Evolutionary conservation across 1,284 basidiomycete species (phyloP).

Genomic region (Moesziomyces parantarcticus): DNA sequence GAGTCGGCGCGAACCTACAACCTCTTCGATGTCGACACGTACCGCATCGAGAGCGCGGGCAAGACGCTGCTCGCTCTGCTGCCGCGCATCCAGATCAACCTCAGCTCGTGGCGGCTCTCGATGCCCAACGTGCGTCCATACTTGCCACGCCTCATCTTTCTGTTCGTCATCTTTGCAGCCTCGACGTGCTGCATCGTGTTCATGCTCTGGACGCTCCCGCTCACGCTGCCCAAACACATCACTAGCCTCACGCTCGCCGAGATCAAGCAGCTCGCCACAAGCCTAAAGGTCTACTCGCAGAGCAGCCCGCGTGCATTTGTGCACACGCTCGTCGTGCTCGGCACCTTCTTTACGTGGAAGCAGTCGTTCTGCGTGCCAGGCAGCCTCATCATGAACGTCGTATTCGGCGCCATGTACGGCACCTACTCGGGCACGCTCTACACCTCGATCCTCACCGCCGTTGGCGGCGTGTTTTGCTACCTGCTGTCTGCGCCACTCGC

Average conservation of each 20-base stretch:
- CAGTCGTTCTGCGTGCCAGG: constrained; percentile 66
- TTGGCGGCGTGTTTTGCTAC: constrained; percentile 65
- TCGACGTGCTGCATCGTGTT: constrained; percentile 59
- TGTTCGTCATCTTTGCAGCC: constrained; percentile 53
- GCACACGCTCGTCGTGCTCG: constrained; percentile 62
- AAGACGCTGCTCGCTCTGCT: constrained; percentile 23
- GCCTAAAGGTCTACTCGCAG: constrained; percentile 56
- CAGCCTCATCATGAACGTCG: constrained; percentile 65
- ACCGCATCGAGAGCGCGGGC: constrained; percentile 24
- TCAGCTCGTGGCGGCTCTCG: constrained; percentile 35
- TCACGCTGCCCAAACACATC: constrained; percentile 61
- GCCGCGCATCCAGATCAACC: constrained; percentile 44
- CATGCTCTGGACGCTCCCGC: constrained; percentile 61
- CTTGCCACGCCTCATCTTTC: constrained; percentile 51
- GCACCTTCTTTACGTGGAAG: constrained; percentile 64
- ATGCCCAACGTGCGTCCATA: constrained; percentile 55
- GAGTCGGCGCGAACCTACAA: constrained; percentile 22
- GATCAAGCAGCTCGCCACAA: constrained; percentile 60
- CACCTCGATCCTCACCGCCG: constrained; percentile 60
- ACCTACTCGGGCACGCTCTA: constrained; percentile 61
- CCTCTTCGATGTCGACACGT: constrained; percentile 36
- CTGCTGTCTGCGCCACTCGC: constrained; percentile 58
- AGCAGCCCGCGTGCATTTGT: constrained; percentile 41
- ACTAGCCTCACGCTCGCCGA: constrained; percentile 62
- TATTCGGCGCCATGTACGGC: constrained; percentile 67